Conservation (phyloP, 2,329 filamentous ascomycete genomes). For the Lachnellula willkommii region DNA sequence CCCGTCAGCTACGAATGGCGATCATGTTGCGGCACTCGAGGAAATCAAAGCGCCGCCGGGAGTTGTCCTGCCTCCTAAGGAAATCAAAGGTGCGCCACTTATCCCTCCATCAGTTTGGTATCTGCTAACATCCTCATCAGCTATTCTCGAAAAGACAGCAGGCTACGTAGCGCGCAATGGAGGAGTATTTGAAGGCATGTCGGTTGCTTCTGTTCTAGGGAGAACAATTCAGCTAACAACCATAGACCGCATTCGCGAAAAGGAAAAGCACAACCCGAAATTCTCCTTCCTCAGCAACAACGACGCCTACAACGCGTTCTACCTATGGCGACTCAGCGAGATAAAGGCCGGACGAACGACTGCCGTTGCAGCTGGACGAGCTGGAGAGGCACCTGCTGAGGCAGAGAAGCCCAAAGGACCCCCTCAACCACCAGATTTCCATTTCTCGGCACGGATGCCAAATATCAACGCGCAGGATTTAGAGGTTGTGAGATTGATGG, state of each 20-base stretch:
- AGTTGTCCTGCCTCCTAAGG: constrained; percentile 76
- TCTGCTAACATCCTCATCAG: constrained; percentile 32
- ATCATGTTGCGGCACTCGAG: constrained; percentile 51
- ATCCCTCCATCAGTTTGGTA: constrained; percentile 29
- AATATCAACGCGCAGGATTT: constrained; percentile 95
- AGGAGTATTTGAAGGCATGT: constrained; percentile 52
- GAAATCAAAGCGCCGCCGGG: constrained; percentile 74
- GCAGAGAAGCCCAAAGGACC: constrained; percentile 73
- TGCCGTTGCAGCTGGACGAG: constrained; percentile 68
- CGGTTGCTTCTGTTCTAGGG: background rate
- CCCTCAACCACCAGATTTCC: constrained; percentile 77
- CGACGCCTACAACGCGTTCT: constrained; percentile 85
- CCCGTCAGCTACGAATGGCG: constrained; percentile 41
- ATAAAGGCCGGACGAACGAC: constrained; percentile 80
- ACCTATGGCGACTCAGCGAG: constrained; percentile 84
- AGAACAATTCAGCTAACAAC: constrained; percentile 13
- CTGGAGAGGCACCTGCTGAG: constrained; percentile 53
- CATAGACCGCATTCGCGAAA: constrained; percentile 75
- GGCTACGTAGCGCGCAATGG: constrained; percentile 76
- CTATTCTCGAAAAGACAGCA: constrained; percentile 86
- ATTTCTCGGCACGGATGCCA: constrained; percentile 94
- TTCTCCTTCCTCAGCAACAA: constrained; percentile 78
- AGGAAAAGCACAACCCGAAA: constrained; percentile 79
- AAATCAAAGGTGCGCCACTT: constrained; percentile 59
- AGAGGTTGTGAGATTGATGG: constrained; percentile 68